A percentile compares a stretch with the other conserved stretches of the same genome.
Conservation (phyloP, 176 grass and related monocot species). For the Panicum miliaceum region DNA sequence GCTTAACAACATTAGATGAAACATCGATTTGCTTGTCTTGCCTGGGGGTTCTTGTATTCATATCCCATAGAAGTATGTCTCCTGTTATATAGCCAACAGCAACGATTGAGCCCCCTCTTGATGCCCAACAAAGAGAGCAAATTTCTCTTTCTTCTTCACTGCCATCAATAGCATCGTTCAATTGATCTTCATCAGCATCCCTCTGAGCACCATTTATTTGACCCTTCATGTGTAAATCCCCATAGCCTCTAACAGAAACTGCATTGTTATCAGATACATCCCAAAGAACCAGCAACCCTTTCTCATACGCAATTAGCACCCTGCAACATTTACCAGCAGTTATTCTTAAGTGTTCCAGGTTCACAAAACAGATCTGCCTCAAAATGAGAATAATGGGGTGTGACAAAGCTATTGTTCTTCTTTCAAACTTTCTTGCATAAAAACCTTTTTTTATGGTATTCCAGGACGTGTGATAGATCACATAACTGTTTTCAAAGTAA, state of each 20-base stretch:
- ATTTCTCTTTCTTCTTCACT: conserved; percentile 84
- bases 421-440: conserved; percentile 27
- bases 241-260: conserved; percentile 61
- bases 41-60: conserved; percentile 50
- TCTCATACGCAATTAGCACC: conserved; percentile 89
- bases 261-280: conserved; percentile 68
- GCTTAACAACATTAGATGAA: conserved; percentile 72
- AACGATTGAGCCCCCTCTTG: conserved; percentile 55
- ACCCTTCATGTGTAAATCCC: conserved; percentile 61
- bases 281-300: conserved; percentile 90
- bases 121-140: conserved; percentile 92
- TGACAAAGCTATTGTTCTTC: conserved; percentile 34
- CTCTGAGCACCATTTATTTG: conserved; percentile 38
- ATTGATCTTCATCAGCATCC: conserved; percentile 46
- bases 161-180: conserved; percentile 40
- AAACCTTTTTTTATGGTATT: not conserved
- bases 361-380: conserved; percentile 20
- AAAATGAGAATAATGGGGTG: conserved; percentile 21
- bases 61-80: conserved; percentile 88
- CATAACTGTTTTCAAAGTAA: not conserved
- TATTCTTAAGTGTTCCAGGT: conserved; percentile 20
- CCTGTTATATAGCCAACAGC: conserved; percentile 92
- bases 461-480: not conserved
- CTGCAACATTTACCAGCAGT: conserved; percentile 51
- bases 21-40: conserved; percentile 57